phyloP scores from a whole-genome alignment of 768 basidiomycete species.

The Calocybe gangraenosa region DNA sequence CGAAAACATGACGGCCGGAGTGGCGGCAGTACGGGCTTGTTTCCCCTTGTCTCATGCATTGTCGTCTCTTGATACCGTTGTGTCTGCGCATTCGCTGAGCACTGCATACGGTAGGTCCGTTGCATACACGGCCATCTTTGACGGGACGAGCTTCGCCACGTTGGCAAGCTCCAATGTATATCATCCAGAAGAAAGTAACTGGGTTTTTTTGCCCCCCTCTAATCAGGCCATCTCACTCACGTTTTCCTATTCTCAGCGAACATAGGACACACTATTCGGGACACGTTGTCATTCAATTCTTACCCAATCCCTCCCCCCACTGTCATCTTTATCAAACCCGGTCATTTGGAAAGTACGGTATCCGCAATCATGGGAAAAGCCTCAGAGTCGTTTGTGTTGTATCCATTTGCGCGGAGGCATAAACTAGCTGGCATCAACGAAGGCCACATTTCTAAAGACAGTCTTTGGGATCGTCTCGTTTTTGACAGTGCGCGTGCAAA shows the following conservation, averaged over 20 bases:
- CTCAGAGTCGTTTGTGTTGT: conserved; percentile 48
- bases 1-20: conserved; percentile 83
- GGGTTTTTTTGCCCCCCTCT: not conserved
- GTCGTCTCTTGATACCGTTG: conserved; percentile 70
- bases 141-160: conserved; percentile 71
- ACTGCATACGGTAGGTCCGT: conserved; percentile 78
- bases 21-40: conserved; percentile 72
- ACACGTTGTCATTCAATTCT: conserved; percentile 40
- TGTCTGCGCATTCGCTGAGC: conserved; percentile 69
- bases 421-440: conserved; percentile 65
- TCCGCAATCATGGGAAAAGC: conserved; percentile 51
- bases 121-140: conserved; percentile 73
- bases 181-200: conserved; percentile 38
- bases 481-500: conserved; percentile 63
- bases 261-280: conserved; percentile 33
- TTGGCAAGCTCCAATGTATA: conserved; percentile 53
- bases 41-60: conserved; percentile 70
- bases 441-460: conserved; percentile 74
- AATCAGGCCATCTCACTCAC: not conserved
- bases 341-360: conserved; percentile 55
- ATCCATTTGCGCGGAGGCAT: conserved; percentile 70
- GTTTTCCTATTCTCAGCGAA: conserved; percentile 13
- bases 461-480: conserved; percentile 80
- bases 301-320: conserved; percentile 74
- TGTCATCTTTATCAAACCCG: conserved; percentile 67